Evolutionary conservation across 805 yeast genomes (phyloP).

Genomic region (Candida namnaoensis): DNA sequence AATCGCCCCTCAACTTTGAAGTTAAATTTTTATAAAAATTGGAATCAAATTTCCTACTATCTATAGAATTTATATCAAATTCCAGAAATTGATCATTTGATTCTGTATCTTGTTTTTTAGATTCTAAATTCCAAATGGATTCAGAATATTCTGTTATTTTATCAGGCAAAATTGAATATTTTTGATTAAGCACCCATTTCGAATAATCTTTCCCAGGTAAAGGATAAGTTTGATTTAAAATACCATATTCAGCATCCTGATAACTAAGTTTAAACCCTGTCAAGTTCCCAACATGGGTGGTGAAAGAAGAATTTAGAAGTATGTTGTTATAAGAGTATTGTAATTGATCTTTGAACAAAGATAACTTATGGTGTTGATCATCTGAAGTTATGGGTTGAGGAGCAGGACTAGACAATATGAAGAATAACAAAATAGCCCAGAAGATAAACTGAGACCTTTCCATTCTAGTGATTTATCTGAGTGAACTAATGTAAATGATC

Average conservation of each 20-base stretch:
- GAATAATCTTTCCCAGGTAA: conserved; percentile 34
- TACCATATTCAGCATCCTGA: conserved; percentile 40
- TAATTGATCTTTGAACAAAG: conserved; percentile 27
- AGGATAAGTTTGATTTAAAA: conserved; percentile 48
- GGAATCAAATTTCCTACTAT: neutral
- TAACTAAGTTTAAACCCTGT: conserved; percentile 69
- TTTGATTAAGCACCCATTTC: conserved; percentile 39
- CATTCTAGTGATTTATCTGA: neutral
- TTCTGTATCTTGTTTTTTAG: neutral
- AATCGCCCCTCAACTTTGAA: conserved; percentile 36
- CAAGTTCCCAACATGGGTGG: conserved; percentile 54
- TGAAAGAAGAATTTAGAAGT: conserved; percentile 29
- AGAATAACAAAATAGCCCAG: conserved; percentile 14
- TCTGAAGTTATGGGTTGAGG: conserved; percentile 20
- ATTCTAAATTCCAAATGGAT: conserved; percentile 41
- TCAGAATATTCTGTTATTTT: conserved; percentile 38
- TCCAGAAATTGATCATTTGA: no score
- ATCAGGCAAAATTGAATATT: conserved; percentile 53
- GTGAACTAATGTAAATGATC: no score
- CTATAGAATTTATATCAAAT: no score
- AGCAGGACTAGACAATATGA: conserved; percentile 33
- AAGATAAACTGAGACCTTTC: neutral
- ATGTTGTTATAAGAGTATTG: conserved; percentile 25
- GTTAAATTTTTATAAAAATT: conserved; percentile 37
- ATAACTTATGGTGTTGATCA: conserved; percentile 27